Evolutionary conservation across 1,139 yeast species (phyloP).

Genomic region (Hansenula lynferdii): DNA sequence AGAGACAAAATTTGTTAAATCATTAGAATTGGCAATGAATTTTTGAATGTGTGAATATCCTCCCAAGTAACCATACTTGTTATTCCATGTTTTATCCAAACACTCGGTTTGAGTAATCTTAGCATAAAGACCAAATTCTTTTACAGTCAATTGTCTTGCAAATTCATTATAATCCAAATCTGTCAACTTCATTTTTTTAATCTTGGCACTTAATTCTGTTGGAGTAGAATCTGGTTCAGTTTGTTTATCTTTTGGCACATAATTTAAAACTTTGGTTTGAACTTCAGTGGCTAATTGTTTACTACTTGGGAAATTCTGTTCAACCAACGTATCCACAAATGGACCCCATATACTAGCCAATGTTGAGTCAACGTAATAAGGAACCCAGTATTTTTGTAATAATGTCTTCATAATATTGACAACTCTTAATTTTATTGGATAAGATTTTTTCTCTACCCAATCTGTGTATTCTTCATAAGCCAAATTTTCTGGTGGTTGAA

Average conservation of each 20-base stretch:
- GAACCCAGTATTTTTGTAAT: conserved; percentile 74
- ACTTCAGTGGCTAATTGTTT: conserved; percentile 26
- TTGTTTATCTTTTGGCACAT: conserved; percentile 5
- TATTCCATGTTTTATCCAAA: conserved; percentile 75
- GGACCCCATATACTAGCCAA: conserved; percentile 48
- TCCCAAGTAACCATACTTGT: conserved; percentile 56
- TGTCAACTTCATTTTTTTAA: conserved; percentile 41
- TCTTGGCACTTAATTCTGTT: conserved; percentile 15
- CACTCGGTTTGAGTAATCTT: conserved; percentile 73
- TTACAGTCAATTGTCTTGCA: conserved; percentile 81
- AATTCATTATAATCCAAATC: conserved; percentile 75
- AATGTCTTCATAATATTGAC: conserved; percentile 67
- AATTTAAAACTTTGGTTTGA: conserved; percentile 18
- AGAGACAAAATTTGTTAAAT: conserved; percentile 79
- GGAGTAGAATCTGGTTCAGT: not conserved
- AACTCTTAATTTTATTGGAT: conserved; percentile 64
- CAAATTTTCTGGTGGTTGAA: conserved; percentile 85
- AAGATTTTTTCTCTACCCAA: conserved; percentile 73
- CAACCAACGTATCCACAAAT: conserved; percentile 49
- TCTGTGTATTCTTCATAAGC: conserved; percentile 75
- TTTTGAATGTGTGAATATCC: conserved; percentile 49
- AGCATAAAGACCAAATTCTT: conserved; percentile 67
- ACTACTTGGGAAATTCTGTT: conserved; percentile 41
- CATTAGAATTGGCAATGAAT: conserved; percentile 79
- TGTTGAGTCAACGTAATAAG: conserved; percentile 49